These are phyloP conservation scores for Thermomyces lanuginosus DNA, from an alignment of 2,329 filamentous ascomycete genomes.

Conservation along the genomic window DNA sequence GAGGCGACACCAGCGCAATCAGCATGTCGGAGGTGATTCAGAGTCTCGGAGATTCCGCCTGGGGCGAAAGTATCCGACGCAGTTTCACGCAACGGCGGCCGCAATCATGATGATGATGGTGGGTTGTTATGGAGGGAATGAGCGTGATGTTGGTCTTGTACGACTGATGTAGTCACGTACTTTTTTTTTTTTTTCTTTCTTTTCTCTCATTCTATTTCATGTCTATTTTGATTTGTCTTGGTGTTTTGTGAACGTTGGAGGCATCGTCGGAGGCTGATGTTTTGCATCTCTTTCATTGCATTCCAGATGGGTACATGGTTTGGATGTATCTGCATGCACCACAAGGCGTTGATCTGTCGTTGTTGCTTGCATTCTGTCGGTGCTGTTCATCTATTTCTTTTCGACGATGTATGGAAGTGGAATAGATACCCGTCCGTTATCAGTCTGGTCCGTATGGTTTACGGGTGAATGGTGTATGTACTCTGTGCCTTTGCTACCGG, in stretches of 20 bases:
- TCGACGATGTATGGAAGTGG: too few species aligned
- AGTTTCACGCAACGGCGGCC: conserved; percentile 57
- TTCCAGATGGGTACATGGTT: conserved; percentile 7
- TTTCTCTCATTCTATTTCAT: conserved; percentile 5
- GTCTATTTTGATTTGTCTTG: conserved; percentile 4
- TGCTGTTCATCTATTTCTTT: too few species aligned
- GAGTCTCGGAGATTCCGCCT: conserved; percentile 74
- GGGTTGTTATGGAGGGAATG: not conserved
- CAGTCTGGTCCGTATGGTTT: too few species aligned
- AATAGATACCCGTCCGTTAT: too few species aligned
- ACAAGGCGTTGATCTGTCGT: too few species aligned
- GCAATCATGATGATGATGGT: not conserved
- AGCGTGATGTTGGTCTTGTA: conserved; percentile 1
- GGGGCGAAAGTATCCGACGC: conserved; percentile 80
- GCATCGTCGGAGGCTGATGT: too few species aligned
- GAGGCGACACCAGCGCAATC: conserved; percentile 47
- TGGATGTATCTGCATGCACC: conserved; percentile 7
- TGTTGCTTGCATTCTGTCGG: too few species aligned
- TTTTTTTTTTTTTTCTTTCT: not conserved
- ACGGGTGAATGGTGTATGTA: too few species aligned
- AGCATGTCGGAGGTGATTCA: conserved; percentile 64
- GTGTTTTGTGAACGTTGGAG: too few species aligned
- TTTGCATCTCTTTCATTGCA: conserved; percentile 8
- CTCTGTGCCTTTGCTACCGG: too few species aligned
- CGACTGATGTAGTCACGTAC: not conserved